Base-by-base conservation (phyloP, 140 eudicot species). In the Artemisia princeps region DNA sequence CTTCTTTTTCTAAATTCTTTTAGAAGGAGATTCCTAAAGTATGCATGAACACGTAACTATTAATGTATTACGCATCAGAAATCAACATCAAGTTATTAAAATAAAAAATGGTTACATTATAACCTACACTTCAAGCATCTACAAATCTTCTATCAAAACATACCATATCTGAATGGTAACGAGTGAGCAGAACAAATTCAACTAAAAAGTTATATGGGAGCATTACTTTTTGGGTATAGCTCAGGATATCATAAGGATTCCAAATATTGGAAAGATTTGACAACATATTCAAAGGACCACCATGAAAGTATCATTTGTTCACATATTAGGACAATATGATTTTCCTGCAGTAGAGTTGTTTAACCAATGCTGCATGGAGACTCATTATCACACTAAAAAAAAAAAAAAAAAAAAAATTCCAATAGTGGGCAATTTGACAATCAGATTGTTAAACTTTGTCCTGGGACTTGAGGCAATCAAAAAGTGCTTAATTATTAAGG, bases 221-320 rank as follows among this genome's bases (percentile, higher is more conserved):
- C 64, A 56, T 12, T 15, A 64, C 56, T 52, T 68, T 73, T 50
- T 24, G 26, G 44, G 61, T 8, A 68, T 53, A 74, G 59, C 20
- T 24, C n/a, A 26, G 52, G 73, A 70, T 70, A 66, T 59, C 80
- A 79, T 44, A 70, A 74, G 59, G 67, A 74, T 74, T 70, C 77
- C 74, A 54, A 17, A 65, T 54, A 65, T 65, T 55, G 17, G 68
- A 70, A 78, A 52, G 70, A 60, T 24, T 62, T 64, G 79, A 74
- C 61, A 67, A 70, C 55, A 67, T 13, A 74, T 33, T 17, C 17
- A 61, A 28, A 78, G 76, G 55, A 55, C 64, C 75, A 68, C 70
- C 74, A 71, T 12, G 46, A 10, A 62, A 44, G 70, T 20, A 62
- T 72, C 46, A 14, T 53, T 51, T 66, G 10, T 68, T 9, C 28